Evolutionary conservation across 177 flowering plant genomes (phyloP).

Genomic region (Vitis hybrid): DNA sequence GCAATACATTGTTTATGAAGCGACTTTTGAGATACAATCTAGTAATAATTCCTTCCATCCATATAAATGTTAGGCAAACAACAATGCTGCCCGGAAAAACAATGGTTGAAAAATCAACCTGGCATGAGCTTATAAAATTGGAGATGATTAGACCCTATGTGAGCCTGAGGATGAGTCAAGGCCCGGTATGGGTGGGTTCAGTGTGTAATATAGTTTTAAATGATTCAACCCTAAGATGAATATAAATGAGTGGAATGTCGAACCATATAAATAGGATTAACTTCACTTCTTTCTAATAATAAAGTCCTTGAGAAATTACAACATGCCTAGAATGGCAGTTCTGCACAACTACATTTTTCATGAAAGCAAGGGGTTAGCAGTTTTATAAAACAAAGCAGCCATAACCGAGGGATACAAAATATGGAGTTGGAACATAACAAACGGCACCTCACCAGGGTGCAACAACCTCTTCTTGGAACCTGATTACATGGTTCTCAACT

Average conservation of each 20-base stretch:
- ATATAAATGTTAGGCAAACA: too few species aligned
- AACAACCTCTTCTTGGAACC: slow-evolving; percentile 38
- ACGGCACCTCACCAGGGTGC: slow-evolving; percentile 41
- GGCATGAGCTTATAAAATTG: too few species aligned
- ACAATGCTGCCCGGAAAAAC: too few species aligned
- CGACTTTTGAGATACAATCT: too few species aligned
- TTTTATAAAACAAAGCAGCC: neutral
- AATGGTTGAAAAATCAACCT: too few species aligned
- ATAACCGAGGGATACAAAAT: neutral
- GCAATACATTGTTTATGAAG: too few species aligned
- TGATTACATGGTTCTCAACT: slow-evolving; percentile 35
- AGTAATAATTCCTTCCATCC: too few species aligned
- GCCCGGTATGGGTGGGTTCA: too few species aligned
- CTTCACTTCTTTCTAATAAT: neutral
- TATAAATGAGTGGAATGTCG: neutral
- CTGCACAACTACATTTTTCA: neutral
- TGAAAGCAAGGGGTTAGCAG: neutral
- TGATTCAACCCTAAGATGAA: neutral
- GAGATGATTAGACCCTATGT: too few species aligned
- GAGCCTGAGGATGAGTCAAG: too few species aligned
- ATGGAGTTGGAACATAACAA: neutral
- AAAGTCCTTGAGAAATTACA: neutral
- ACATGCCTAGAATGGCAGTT: neutral
- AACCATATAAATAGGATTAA: neutral
- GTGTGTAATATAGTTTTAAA: too few species aligned